Base-by-base conservation (phyloP, 805 yeast species). In the Metschnikowia amazonensis region DNA sequence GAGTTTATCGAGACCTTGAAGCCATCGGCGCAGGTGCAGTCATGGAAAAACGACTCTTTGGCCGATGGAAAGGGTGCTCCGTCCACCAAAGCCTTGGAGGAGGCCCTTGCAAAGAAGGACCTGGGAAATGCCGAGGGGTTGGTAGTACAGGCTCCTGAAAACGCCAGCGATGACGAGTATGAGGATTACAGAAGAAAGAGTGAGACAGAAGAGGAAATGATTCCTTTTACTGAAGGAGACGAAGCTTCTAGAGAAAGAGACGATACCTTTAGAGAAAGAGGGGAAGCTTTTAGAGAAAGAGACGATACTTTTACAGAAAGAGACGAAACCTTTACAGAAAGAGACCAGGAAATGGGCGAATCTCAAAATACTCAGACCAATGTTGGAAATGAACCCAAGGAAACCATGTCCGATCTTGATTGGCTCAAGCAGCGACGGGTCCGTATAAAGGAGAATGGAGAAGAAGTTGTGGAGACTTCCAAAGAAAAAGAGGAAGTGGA, bases 1-100 rank as follows among this genome's bases (percentile, higher is more conserved):
- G 98, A 94, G 60, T 92, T 78, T 53, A 74, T 92, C 64, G 86
- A 86, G 52, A 85, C 86, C 4, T 85, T 88, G 82, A 86, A 86
- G 56, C 92, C 95, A 1, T 67, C 84, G 4, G 69, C 76, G 28
- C 84, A 84, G 59, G 76, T 76, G 3, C 77, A 82, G 53, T 81
- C 95, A 0, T 87, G 95, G 92, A 80, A 82, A 3, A 81, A 82
- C 59, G 88, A 86, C 53, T 69, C 72, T 29, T 61, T 69, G 21
- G 78, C 74, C 5, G 74, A 67, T 55, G 72, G 69, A 7, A 57
- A 64, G 1, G 78, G 77, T 20, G 77, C 69, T 0, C 78, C 81
- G 16, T 66, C 78, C 0, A 49, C 68, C 6, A 65, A 65, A 45
- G 77, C 64, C 5, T 61, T 75, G 41, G 79, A 72, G 43, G 66